These are phyloP conservation scores for Salix exigua DNA, from an alignment of 345 rosid genomes.

Conservation along the genomic window DNA sequence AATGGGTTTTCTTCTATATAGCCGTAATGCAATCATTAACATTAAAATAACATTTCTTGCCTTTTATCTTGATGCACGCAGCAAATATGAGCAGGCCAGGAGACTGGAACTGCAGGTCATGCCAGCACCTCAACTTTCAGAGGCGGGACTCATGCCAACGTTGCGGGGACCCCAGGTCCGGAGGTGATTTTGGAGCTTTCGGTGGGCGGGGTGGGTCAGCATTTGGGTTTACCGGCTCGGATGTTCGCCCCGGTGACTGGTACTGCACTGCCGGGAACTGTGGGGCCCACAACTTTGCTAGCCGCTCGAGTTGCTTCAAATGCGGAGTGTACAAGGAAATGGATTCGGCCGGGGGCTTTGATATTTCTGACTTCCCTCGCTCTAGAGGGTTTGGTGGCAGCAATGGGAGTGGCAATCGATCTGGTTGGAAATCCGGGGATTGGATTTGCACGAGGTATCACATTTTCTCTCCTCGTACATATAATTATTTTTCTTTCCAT, in stretches of 20 bases:
- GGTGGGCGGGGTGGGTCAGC: constrained; percentile 56
- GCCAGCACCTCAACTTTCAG: constrained; percentile 84
- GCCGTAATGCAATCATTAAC: not conserved
- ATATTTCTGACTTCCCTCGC: constrained; percentile 35
- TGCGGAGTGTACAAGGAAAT: constrained; percentile 73
- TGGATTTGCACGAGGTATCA: constrained; percentile 80
- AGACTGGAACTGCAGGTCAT: constrained; percentile 90
- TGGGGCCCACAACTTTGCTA: constrained; percentile 91
- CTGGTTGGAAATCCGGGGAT: constrained; percentile 88
- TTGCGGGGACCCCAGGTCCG: constrained; percentile 39
- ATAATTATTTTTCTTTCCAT: too few species aligned
- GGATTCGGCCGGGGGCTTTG: constrained; percentile 38
- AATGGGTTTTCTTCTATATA: not conserved
- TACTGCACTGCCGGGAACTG: constrained; percentile 81
- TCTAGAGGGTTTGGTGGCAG: constrained; percentile 36
- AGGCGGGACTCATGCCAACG: constrained; percentile 84
- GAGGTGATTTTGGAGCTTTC: constrained; percentile 42
- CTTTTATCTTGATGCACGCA: not conserved
- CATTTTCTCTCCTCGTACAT: not conserved
- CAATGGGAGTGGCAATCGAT: constrained; percentile 36
- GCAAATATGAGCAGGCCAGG: constrained; percentile 73
- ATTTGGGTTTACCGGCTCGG: constrained; percentile 77
- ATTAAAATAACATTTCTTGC: not conserved
- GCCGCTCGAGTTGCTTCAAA: constrained; percentile 91
- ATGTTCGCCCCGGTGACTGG: constrained; percentile 95